Evolutionary conservation across 1,284 basidiomycete species (phyloP), one percentile per base, ranked within the genome.

Genomic region (Pseudozyma tsukubaensis): DNA sequence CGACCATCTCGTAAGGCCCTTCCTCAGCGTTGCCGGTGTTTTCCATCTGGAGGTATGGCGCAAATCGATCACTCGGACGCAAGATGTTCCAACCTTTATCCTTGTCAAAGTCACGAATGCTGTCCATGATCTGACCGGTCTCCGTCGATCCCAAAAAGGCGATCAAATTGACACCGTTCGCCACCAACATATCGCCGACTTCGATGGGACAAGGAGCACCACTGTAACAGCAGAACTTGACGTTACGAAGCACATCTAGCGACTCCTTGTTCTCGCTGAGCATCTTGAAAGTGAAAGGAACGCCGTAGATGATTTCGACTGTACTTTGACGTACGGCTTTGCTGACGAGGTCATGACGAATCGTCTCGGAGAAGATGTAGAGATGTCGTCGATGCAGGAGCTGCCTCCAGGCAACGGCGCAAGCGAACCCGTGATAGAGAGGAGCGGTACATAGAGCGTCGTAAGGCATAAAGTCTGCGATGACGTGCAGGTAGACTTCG

Each of bases 41-140:
- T 32, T 73, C 67, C 35, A 72, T 71, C 21, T 57, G 56, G 55
- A 71, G 59, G 29, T 60, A 70, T 3, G 69, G 60, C 1, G 45
- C 55, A 10, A 48, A 42, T 10, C 61, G 55, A 5, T 48, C 13
- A 12, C 76, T 83, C 13, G 83, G 83, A 37, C 87, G 83, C 34
- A 89, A 81, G 86, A 88, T 90, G 75, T 89, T 89, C 90, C 90
- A 91, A 24, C 80, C 87, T 75, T 89, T 89, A 85, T 91, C 90
- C 5, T 69, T 85, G 2, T 80, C 82, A 66, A 88, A 89, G 59
- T 89, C 86, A 11, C 89, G 86, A 36, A 85, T 82, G 13, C 88
- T 88, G 78, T 70, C 61, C 86, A 89, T 84, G 61, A 89, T 79
- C 29, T 67, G 61, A 4, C 76, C 72, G 0, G 45, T 47, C 45